Evolutionary conservation across 495 filamentous ascomycete species (phyloP).

Genomic region (Penicillium diatomitis): DNA sequence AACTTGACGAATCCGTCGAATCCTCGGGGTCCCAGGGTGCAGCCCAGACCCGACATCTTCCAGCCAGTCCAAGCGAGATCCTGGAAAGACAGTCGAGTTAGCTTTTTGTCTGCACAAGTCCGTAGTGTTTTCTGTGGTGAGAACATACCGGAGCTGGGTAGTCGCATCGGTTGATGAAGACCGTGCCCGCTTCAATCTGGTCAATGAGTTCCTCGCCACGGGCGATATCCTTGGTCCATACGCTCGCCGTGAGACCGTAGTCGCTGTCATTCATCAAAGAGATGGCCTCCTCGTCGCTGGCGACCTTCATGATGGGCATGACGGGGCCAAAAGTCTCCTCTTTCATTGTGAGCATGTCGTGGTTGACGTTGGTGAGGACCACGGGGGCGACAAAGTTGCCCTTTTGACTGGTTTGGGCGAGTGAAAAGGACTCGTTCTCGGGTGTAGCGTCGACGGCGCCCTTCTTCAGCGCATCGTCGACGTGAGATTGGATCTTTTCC

Average conservation of each 20-base stretch:
- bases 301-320: constrained; percentile 89
- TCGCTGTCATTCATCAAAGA: constrained; percentile 89
- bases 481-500: constrained; percentile 67
- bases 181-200: constrained; percentile 83
- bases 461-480: constrained; percentile 74
- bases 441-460: constrained; percentile 81
- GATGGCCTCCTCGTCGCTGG: constrained; percentile 73
- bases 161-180: constrained; percentile 93
- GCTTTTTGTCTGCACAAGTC: not conserved
- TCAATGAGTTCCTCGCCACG: constrained; percentile 72
- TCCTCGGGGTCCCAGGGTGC: constrained; percentile 79
- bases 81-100: constrained; percentile 32
- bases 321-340: constrained; percentile 96
- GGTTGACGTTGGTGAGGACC: constrained; percentile 71
- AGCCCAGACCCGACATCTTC: constrained; percentile 91
- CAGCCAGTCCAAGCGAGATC: constrained; percentile 97
- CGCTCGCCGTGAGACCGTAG: constrained; percentile 90
- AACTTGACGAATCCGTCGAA: constrained; percentile 94
- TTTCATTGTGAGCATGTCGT: constrained; percentile 83
- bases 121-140: not conserved
- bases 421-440: constrained; percentile 59
- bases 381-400: constrained; percentile 85
- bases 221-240: constrained; percentile 87
- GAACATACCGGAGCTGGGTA: constrained; percentile 79
- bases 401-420: constrained; percentile 47